These are phyloP conservation scores for Groenewaldozyma sp. DNA, from an alignment of 1,139 yeast species.

Conservation along the genomic window DNA sequence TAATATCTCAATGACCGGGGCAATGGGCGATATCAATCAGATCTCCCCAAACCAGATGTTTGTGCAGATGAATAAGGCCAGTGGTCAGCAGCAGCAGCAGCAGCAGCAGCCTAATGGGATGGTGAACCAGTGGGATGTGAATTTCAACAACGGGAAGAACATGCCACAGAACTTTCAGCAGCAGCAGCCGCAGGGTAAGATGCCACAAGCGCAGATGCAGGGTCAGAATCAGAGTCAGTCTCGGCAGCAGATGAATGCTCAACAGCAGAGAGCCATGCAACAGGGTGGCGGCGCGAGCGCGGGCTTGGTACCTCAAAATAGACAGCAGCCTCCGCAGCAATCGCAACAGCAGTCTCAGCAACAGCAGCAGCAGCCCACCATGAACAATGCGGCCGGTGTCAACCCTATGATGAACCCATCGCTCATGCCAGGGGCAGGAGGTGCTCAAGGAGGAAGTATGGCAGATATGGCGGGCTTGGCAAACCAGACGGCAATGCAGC, in stretches of 20 bases:
- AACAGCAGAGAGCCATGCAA: background rate
- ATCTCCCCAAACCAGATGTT: background rate
- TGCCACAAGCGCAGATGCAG: constrained; percentile 6
- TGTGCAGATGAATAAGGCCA: background rate
- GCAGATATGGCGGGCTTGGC: background rate
- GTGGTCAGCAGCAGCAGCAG: background rate
- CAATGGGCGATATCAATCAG: background rate
- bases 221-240: constrained; percentile 10
- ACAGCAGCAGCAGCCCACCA: constrained; percentile 8
- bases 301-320: background rate
- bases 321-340: constrained; percentile 12
- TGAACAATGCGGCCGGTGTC: background rate
- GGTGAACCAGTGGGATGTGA: background rate
- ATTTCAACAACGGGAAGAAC: background rate
- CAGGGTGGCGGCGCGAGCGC: background rate
- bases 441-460: background rate
- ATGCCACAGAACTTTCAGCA: constrained; percentile 8
- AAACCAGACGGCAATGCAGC: constrained; percentile 8
- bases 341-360: constrained; percentile 15
- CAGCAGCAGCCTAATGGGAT: background rate
- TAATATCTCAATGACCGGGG: background rate
- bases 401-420: too few relatives aligned
- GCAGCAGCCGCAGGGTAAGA: constrained; percentile 12
- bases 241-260: background rate
- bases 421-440: background rate